Percentiles rank a stretch among this genome's conserved stretches.
These are phyloP conservation scores for Typha latifolia DNA, from an alignment of 176 grass and related monocot species.

Conservation along the genomic window DNA sequence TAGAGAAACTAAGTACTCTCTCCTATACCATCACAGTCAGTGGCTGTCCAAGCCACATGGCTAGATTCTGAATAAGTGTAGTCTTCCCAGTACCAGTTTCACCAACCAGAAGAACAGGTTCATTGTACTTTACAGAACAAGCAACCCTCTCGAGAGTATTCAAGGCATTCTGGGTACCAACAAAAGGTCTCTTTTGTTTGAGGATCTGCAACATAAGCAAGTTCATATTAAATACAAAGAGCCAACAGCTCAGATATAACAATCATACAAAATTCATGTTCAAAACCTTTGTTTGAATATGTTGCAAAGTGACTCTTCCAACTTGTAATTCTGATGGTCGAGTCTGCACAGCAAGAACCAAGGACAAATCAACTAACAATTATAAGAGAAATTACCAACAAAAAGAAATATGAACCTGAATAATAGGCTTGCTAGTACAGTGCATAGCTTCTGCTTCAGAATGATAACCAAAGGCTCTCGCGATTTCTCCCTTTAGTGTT, in stretches of 20 bases:
- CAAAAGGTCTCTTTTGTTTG: conserved; percentile 61
- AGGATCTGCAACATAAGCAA: conserved; percentile 29
- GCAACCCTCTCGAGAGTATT: conserved; percentile 80
- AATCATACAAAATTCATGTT: background rate
- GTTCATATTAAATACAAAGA: conserved; percentile 11
- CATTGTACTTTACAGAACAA: conserved; percentile 75
- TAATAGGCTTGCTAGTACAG: conserved; percentile 45
- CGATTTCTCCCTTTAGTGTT: conserved; percentile 61
- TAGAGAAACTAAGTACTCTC: background rate
- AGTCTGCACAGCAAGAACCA: conserved; percentile 40
- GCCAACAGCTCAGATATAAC: conserved; percentile 3
- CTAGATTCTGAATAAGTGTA: conserved; percentile 83
- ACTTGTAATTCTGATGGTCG: conserved; percentile 44
- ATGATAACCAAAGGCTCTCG: conserved; percentile 31
- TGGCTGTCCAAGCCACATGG: conserved; percentile 57
- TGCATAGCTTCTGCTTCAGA: conserved; percentile 31
- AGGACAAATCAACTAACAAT: conserved; percentile 7
- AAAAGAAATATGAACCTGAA: conserved; percentile 44
- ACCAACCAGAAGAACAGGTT: conserved; percentile 93
- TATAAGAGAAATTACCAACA: conserved; percentile 1
- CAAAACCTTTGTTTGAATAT: conserved; percentile 40
- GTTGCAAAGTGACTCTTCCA: conserved; percentile 70
- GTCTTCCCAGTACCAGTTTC: conserved; percentile 99
- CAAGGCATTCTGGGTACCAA: conserved; percentile 52
- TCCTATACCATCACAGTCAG: conserved; percentile 73